These are phyloP conservation scores for Podila epicladia DNA, from an alignment of 192 early-diverging fungal genomes.

Conservation along the genomic window DNA sequence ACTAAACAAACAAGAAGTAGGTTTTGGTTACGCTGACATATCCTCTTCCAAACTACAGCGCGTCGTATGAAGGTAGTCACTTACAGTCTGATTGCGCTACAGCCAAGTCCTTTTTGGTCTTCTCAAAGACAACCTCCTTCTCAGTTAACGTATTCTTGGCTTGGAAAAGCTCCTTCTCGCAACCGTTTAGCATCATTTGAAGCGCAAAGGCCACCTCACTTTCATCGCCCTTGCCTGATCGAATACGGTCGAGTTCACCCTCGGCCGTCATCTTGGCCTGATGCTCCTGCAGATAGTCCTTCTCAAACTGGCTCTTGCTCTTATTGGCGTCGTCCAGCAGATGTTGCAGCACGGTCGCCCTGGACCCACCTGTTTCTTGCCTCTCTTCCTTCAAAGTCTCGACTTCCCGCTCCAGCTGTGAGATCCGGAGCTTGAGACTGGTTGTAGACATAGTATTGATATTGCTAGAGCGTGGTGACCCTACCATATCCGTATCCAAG, in stretches of 20 bases:
- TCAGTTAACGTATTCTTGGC: conserved; percentile 39
- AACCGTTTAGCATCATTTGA: conserved; percentile 22
- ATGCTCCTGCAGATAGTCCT: conserved; percentile 65
- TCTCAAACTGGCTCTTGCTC: conserved; percentile 66
- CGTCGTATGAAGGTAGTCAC: conserved; percentile 1
- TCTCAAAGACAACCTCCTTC: conserved; percentile 27
- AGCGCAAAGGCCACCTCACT: conserved; percentile 30
- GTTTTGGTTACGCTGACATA: too few species aligned
- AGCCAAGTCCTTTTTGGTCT: conserved; percentile 40
- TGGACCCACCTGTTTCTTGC: conserved; percentile 34
- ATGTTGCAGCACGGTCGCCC: conserved; percentile 63
- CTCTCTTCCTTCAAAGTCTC: conserved; percentile 45
- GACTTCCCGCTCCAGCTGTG: conserved; percentile 32
- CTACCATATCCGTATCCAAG: conserved; percentile 32
- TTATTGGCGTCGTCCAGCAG: conserved; percentile 69
- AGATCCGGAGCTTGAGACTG: conserved; percentile 25
- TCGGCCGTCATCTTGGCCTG: conserved; percentile 59
- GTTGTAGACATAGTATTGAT: conserved; percentile 28
- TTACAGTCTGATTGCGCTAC: conserved; percentile 48
- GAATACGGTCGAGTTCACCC: conserved; percentile 42
- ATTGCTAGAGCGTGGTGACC: conserved; percentile 25
- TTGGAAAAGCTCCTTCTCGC: conserved; percentile 40
- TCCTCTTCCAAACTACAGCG: too few species aligned
- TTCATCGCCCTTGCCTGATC: conserved; percentile 29
- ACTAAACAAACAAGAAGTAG: conserved; percentile 6